Percentiles rank a stretch among this genome's conserved stretches.
These are phyloP conservation scores for Tephrocybe sp. DNA, from an alignment of 768 basidiomycete genomes.

Conservation along the genomic window DNA sequence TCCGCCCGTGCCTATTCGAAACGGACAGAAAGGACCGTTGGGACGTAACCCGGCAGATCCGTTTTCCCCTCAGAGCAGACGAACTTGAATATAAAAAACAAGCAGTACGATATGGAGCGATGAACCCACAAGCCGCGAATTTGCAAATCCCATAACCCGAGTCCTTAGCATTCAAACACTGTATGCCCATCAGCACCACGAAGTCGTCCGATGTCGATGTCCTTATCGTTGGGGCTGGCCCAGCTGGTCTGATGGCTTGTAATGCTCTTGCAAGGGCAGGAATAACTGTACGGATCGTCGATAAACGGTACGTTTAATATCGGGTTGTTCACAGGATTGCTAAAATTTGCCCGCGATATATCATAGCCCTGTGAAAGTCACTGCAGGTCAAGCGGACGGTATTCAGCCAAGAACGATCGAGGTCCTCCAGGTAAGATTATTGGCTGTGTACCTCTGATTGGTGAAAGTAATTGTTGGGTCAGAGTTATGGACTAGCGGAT, in stretches of 20 bases:
- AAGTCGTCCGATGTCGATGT: conserved; percentile 51
- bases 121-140: not conserved
- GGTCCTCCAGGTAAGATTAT: conserved; percentile 44
- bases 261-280: conserved; percentile 59
- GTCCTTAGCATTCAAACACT: not conserved
- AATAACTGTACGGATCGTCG: conserved; percentile 57
- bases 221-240: conserved; percentile 60
- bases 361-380: conserved; percentile 43
- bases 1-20: not conserved
- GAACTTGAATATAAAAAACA: not conserved
- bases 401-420: conserved; percentile 55
- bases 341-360: not conserved
- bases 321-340: not conserved
- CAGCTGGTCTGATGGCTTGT: conserved; percentile 65
- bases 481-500: conserved; percentile 80
- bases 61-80: not conserved
- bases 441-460: not conserved
- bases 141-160: not conserved
- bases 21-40: not conserved
- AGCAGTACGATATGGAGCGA: not conserved
- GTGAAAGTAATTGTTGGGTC: not conserved
- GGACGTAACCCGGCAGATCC: not conserved
- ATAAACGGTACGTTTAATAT: conserved; percentile 44
- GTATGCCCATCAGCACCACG: conserved; percentile 22
- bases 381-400: conserved; percentile 58